Percentiles rank a stretch among this genome's conserved stretches.
These are phyloP conservation scores for Phytopythium montanum DNA, from an alignment of 352 stramenopile genomes.

Conservation along the genomic window DNA sequence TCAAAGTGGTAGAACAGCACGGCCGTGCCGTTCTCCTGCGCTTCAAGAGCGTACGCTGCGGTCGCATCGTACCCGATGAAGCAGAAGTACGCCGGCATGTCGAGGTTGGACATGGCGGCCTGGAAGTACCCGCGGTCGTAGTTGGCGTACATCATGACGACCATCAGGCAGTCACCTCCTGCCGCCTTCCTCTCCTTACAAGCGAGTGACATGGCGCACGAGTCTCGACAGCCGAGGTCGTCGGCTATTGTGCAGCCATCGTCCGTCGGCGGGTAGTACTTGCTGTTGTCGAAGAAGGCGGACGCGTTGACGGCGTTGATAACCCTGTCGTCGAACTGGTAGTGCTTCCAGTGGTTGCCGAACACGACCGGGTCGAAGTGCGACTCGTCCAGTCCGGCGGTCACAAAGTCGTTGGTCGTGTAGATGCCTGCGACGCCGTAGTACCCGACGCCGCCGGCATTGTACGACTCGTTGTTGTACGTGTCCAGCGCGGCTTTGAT, in stretches of 20 bases:
- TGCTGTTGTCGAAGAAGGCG: constrained; percentile 21
- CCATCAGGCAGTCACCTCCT: constrained; percentile 36
- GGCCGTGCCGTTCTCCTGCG: constrained; percentile 12
- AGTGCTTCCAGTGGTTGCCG: constrained; percentile 51
- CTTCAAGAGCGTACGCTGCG: constrained; percentile 28
- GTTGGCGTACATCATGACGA: constrained; percentile 40
- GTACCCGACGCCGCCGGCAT: constrained; percentile 31
- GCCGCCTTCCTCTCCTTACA: constrained; percentile 32
- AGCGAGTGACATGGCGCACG: constrained; percentile 37
- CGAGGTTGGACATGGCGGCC: constrained; percentile 36
- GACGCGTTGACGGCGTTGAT: constrained; percentile 25
- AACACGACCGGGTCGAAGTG: constrained; percentile 17
- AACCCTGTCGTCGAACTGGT: constrained; percentile 29
- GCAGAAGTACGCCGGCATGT: constrained; percentile 61
- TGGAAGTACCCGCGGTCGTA: constrained; percentile 48
- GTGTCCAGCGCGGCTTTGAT: constrained; percentile 26
- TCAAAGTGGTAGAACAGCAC: constrained; percentile 59
- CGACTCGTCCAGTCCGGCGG: constrained; percentile 7
- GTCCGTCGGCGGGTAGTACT: constrained; percentile 26
- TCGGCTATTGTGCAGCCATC: constrained; percentile 24
- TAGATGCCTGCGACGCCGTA: constrained; percentile 42
- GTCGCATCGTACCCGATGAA: constrained; percentile 44
- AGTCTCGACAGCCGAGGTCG: constrained; percentile 36
- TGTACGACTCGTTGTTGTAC: constrained; percentile 53
- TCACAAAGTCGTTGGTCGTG: constrained; percentile 37